Conservation (phyloP, 192 early-diverging fungal genomes). For the Backusella australiensis region DNA sequence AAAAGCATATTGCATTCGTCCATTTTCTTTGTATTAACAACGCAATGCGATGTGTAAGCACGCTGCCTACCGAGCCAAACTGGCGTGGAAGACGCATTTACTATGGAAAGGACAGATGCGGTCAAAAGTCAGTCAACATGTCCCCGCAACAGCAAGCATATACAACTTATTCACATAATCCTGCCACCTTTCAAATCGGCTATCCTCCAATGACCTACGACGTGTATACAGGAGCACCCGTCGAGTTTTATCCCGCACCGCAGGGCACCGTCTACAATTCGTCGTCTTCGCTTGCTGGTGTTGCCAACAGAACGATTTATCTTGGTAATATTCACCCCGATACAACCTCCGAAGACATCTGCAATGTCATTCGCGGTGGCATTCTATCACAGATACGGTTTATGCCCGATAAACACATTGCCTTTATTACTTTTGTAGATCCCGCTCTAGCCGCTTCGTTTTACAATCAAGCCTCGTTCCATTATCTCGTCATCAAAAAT, state of each 20-base stretch:
- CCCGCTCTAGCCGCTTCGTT: slow-evolving; percentile 64
- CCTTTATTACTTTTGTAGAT: slow-evolving; percentile 85
- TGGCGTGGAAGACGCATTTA: slow-evolving; percentile 63
- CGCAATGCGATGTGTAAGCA: slow-evolving; percentile 74
- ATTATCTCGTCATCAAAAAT: slow-evolving; percentile 68
- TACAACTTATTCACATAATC: slow-evolving; percentile 14
- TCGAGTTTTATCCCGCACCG: slow-evolving; percentile 36
- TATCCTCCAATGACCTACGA: slow-evolving; percentile 33
- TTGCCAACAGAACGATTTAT: slow-evolving; percentile 80
- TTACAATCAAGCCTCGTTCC: slow-evolving; percentile 51
- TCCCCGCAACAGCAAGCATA: slow-evolving; percentile 21
- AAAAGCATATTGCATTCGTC: slow-evolving; percentile 83
- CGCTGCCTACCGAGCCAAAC: slow-evolving; percentile 50
- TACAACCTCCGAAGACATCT: slow-evolving; percentile 76
- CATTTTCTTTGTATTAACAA: slow-evolving; percentile 69
- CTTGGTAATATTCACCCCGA: slow-evolving; percentile 78
- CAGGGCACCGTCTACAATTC: neutral
- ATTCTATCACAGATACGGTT: slow-evolving; percentile 77
- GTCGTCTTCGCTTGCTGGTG: slow-evolving; percentile 19
- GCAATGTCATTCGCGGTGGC: slow-evolving; percentile 86
- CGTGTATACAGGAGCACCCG: slow-evolving; percentile 26
- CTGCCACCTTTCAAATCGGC: slow-evolving; percentile 21
- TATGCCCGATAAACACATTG: slow-evolving; percentile 74
- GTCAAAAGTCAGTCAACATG: slow-evolving; percentile 31
- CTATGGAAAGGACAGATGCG: slow-evolving; percentile 87